Percentiles rank a stretch among this genome's conserved stretches.
These are phyloP conservation scores for Colletotrichum lupini DNA, from an alignment of 2,329 filamentous ascomycete genomes.

Conservation along the genomic window DNA sequence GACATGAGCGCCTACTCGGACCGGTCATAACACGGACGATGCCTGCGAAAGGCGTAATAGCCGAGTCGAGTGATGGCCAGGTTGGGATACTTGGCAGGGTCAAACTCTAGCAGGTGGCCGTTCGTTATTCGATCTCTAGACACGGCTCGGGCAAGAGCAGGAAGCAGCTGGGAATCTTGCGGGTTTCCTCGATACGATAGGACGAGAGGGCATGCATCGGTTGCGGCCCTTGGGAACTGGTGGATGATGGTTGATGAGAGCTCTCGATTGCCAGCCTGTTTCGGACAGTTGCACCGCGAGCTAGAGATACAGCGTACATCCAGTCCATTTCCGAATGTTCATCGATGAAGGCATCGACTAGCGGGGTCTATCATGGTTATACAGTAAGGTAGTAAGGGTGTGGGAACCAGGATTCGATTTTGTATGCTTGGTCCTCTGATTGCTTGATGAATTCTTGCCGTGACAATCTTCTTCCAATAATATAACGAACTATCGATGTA, in stretches of 20 bases:
- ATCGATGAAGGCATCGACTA: conserved; percentile 26
- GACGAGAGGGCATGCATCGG: not conserved
- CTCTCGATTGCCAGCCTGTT: conserved; percentile 1
- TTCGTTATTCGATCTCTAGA: conserved; percentile 12
- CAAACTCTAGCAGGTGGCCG: conserved; percentile 31
- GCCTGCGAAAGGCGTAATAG: conserved; percentile 34
- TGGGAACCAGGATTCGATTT: conserved; percentile 21
- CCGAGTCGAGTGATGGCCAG: conserved; percentile 35
- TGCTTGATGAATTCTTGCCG: not conserved
- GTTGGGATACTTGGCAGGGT: conserved; percentile 37
- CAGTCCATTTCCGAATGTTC: conserved; percentile 22
- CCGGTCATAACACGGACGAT: conserved; percentile 14
- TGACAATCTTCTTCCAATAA: not conserved
- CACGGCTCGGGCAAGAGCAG: conserved; percentile 24
- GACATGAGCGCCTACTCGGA: conserved; percentile 29
- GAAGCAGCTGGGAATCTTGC: conserved; percentile 17
- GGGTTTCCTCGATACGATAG: conserved; percentile 20
- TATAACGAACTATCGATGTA: not conserved
- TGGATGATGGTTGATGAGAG: not conserved
- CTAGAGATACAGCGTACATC: conserved; percentile 29
- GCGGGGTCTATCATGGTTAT: conserved; percentile 16
- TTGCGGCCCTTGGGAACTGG: not conserved
- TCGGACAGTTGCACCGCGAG: conserved; percentile 14
- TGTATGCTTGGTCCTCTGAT: not conserved
- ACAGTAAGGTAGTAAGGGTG: conserved; percentile 17